Base-by-base conservation (phyloP, 768 basidiomycete species). In the Amanita fuliginea region DNA sequence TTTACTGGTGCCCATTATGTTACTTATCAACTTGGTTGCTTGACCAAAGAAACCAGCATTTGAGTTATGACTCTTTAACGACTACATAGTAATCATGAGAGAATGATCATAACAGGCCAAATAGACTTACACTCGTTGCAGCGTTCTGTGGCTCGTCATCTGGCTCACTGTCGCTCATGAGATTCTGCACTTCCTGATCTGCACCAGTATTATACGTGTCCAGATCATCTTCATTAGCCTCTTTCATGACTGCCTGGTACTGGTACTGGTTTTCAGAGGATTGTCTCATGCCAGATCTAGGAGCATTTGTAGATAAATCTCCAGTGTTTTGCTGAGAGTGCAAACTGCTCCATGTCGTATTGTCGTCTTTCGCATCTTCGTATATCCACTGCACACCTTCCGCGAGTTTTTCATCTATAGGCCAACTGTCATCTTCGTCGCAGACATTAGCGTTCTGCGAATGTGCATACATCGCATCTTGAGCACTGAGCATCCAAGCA, bases 371-470 rank as follows among this genome's bases (percentile, higher is more conserved):
- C 6, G 63, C 60, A 49, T 64, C 71, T 24, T 74, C 75, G 55
- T 80, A 81, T 13, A 75, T 76, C 86, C 86, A 87, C 52, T 73
- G 73, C 32, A 75, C 68, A 8, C 69, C 72, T 34, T 69, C 68
- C 0, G 74, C 67, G 49, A 83, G 62, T 55, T 79, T 82, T 54
- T 83, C 83, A 35, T 83, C 78, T 22, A 84, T 64, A 8, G 81
- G 82, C 85, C 84, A 88, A 59, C 85, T 86, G 57, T 87, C 84
- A 46, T 81, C 80, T 41, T 80, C 78, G 47, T 80, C 74, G 42
- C 41, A 50, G 33, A 26, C 18, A 35, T 42, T 33, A 24, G 30
- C 26, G 22, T 43, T 33, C 28, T 48, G 37, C 16, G 47, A 48
- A 28, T 41, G 14, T 3, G 72, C 73, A 49, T 71, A 72, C 34